Evolutionary conservation across 1,284 basidiomycete genomes (phyloP).

Genomic region (Neonothopanus nambi): DNA sequence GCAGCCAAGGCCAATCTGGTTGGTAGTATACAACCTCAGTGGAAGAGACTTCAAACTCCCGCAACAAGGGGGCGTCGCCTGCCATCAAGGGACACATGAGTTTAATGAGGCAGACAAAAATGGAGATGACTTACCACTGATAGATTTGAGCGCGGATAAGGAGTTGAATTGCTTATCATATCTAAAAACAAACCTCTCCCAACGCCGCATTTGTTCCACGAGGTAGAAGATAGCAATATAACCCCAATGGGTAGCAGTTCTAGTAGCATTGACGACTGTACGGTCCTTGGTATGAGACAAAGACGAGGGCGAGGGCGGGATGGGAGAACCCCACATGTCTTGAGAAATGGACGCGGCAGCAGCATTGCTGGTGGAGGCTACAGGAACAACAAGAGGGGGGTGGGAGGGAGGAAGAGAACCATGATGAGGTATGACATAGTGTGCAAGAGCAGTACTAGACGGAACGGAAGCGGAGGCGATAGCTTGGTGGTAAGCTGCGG

Average conservation of each 20-base stretch:
- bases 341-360: conserved; percentile 1
- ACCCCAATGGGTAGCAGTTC: conserved; percentile 65
- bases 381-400: conserved; percentile 32
- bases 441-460: conserved; percentile 22
- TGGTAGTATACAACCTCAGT: conserved; percentile 58
- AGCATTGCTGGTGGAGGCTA: conserved; percentile 20
- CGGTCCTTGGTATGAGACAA: conserved; percentile 19
- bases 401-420: conserved; percentile 28
- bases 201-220: conserved; percentile 74
- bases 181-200: conserved; percentile 75
- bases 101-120: background rate
- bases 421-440: conserved; percentile 40
- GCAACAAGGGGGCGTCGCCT: conserved; percentile 71
- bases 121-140: conserved; percentile 51
- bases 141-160: conserved; percentile 65
- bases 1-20: conserved; percentile 70
- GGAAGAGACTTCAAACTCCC: conserved; percentile 75
- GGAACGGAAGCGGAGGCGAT: conserved; percentile 30
- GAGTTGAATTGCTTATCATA: conserved; percentile 75
- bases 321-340: conserved; percentile 26
- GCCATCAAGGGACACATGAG: conserved; percentile 15
- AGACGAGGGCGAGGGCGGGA: conserved; percentile 29
- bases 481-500: background rate
- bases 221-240: conserved; percentile 76
- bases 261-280: conserved; percentile 21